Evolutionary conservation across 148 eudicot species (phyloP), one percentile per base, ranked within the genome.

Genomic region (Salicornia ramosissima): DNA sequence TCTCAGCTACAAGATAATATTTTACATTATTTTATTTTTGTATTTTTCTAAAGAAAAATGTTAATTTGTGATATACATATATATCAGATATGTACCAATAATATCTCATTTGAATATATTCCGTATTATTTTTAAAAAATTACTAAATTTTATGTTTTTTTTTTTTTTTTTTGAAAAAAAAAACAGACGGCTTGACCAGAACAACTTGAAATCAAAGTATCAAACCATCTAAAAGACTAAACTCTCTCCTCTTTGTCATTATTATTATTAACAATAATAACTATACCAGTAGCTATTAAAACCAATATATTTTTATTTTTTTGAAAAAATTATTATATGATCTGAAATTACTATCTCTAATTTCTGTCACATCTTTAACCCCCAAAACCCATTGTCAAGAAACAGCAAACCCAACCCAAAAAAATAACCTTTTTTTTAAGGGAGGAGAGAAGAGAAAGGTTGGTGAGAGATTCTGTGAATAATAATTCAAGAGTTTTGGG

Each of bases 351-450:
- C 31, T 65, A 19, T 51, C 64, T 80, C 54, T 70, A 21, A 19
- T 51, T 68, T 80, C 54, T 70, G 22, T 68, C 63, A 29, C 40
- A n/a, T 34, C 50, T 39, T 57, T 31, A 46, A 69, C 63, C 47
- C 21, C 71, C 56, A 29, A 61, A 68, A 51, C 14, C 29, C 69
- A 57, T 77, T 81, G 88, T 78, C 86, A 82, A 82, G 77, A 62
- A 79, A 75, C 79, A 61, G 68, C 70, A 71, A 59, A 58, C 10
- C 19, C n/a, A n/a, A n/a, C n/a, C n/a, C 40, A 36, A 36, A 36
- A 36, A 36, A 36, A 3, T 36, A 36, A 36, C 21, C 34, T 34
- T 22, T 39, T 31, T 75, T 73, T 40, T 25, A 26, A 56, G 59
- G 69, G 53, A 52, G 73, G 64, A 69, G 64, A 26, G 68, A 24